Base-by-base conservation (phyloP, 2,329 filamentous ascomycete species). In the Neobulgaria alba region DNA sequence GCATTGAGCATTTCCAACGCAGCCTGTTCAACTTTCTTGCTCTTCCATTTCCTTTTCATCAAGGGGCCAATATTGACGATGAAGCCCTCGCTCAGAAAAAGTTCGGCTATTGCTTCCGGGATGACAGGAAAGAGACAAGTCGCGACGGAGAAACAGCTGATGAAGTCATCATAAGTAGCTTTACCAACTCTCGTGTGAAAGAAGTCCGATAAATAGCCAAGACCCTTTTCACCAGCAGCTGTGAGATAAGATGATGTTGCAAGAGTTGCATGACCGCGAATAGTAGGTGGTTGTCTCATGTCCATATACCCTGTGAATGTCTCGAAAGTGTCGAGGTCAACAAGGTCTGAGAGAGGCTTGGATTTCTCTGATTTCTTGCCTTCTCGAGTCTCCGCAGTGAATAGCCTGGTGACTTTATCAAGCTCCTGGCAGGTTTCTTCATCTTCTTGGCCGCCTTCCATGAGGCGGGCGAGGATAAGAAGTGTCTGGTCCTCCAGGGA, bases 141-240 rank as follows among this genome's bases (percentile, higher is more conserved):
- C 4, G 88, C 87, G n/a, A 89, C 88, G 39, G 89, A 96, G 61
- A 95, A 96, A 4, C 89, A 89, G 36, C 92, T 72, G 40, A 95
- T 86, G 51, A 93, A 77, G 61, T 94, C 86, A 55, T 95, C 89
- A 49, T 88, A 85, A 17, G 83, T 90, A 38, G 80, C 80, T 48
- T 82, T 79, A 51, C 74, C 66, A 12, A 94, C 71, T 39, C 82
- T 78, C 12, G 75, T 68, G 39, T 79, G 79, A 59, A 95, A 84
- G 60, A 92, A 90, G 4, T 74, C 73, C 4, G 76, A 75, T 36
- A 95, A 75, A 50, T 80, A 74, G 50, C 77, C 71, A 49, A 79
- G 72, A 3, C 87, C 86, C 5, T 75, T 72, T 10, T 89, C 76
- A 39, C 78, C 77, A 3, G 84, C 79, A 19, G 81, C 78, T 60